Percentiles rank a stretch among this genome's conserved stretches.
These are phyloP conservation scores for Arthrinium phaeospermum DNA, from an alignment of 2,329 filamentous ascomycete genomes.

Conservation along the genomic window DNA sequence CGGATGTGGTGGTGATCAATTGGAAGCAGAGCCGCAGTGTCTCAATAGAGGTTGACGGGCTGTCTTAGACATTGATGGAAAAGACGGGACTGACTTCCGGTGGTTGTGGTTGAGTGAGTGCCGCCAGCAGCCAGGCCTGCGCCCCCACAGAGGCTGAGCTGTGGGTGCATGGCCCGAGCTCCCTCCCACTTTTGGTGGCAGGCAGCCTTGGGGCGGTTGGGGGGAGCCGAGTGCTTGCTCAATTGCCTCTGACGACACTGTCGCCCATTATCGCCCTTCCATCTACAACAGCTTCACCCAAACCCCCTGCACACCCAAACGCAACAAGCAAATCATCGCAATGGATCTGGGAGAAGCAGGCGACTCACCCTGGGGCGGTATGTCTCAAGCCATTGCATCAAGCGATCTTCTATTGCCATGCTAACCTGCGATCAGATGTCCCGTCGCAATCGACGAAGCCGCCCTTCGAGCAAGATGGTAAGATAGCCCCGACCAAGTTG, in stretches of 20 bases:
- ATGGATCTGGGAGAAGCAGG: slow-evolving; percentile 52
- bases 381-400: slow-evolving; percentile 26
- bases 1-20: neutral
- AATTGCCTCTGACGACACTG: slow-evolving; percentile 17
- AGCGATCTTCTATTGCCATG: slow-evolving; percentile 2
- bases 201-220: slow-evolving; percentile 11
- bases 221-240: neutral
- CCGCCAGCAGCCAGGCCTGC: neutral
- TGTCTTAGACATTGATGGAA: neutral
- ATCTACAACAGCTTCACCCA: slow-evolving; percentile 1
- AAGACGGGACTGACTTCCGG: neutral
- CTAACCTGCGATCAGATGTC: slow-evolving; percentile 41
- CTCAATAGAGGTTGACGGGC: neutral
- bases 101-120: neutral
- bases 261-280: slow-evolving; percentile 8
- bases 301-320: neutral
- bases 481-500: slow-evolving; percentile 8
- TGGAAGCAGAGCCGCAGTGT: neutral
- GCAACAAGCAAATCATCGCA: slow-evolving; percentile 20
- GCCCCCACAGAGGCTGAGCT: neutral
- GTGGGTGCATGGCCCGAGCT: neutral
- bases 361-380: slow-evolving; percentile 53
- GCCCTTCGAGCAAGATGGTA: slow-evolving; percentile 35
- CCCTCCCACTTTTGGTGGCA: slow-evolving; percentile 9
- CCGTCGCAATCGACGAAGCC: slow-evolving; percentile 45